phyloP scores from a whole-genome alignment of 805 yeast genomes.

The Saccharomyces mikatae region DNA sequence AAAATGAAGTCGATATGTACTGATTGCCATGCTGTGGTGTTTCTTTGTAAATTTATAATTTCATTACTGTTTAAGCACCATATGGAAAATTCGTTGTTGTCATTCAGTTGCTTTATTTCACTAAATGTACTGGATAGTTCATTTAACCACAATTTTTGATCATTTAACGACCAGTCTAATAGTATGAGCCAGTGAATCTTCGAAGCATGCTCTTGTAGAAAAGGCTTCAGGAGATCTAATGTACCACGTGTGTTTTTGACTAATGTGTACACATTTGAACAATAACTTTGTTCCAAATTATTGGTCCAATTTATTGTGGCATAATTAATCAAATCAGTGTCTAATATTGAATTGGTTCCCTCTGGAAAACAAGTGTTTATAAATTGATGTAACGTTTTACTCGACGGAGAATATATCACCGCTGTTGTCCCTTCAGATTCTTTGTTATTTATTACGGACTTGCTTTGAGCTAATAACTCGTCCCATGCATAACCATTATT shows the following conservation, averaged over 20 bases:
- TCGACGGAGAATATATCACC: conserved; percentile 5
- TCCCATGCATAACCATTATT: neutral
- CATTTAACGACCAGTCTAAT: conserved; percentile 18
- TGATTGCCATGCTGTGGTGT: conserved; percentile 16
- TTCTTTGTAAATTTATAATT: conserved; percentile 13
- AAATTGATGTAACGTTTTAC: conserved; percentile 5
- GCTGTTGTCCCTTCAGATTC: neutral
- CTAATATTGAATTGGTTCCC: neutral
- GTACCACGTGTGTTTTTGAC: neutral
- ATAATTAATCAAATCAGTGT: neutral
- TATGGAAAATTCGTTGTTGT: neutral
- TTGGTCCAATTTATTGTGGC: neutral
- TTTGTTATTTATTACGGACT: neutral
- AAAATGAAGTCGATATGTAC: conserved; percentile 20
- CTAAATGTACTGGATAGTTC: conserved; percentile 2
- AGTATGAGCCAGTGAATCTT: conserved; percentile 8
- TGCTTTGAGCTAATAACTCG: neutral
- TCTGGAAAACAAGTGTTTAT: conserved; percentile 6
- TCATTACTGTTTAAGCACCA: conserved; percentile 13
- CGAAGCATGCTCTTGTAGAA: neutral
- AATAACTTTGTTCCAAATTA: neutral
- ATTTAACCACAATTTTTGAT: conserved; percentile 18
- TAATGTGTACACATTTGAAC: neutral
- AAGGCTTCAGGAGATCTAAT: neutral
- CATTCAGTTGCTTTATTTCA: neutral